These are phyloP conservation scores for Pyrenochaeta sp. DNA, from an alignment of 2,329 filamentous ascomycete species.

Conservation along the genomic window DNA sequence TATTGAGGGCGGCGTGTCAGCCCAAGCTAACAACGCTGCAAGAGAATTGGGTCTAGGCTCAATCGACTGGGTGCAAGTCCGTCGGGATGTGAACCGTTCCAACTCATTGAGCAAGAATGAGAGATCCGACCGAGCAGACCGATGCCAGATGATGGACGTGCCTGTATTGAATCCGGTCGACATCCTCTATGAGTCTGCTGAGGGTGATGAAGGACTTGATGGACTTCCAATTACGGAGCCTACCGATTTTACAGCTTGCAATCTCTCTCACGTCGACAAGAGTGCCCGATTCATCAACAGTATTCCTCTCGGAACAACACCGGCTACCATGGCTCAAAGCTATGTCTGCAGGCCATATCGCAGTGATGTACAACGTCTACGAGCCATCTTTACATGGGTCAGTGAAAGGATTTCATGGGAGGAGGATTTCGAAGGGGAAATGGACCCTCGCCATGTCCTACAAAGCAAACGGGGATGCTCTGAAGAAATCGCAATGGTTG, in stretches of 20 bases:
- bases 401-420: slow-evolving; percentile 96
- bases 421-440: slow-evolving; percentile 85
- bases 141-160: slow-evolving; percentile 94
- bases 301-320: slow-evolving; percentile 81
- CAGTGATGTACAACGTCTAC: slow-evolving; percentile 88
- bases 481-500: slow-evolving; percentile 87
- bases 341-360: slow-evolving; percentile 94
- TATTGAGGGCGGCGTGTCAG: slow-evolving; percentile 59
- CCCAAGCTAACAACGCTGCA: slow-evolving; percentile 52
- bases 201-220: slow-evolving; percentile 89
- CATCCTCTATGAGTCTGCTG: slow-evolving; percentile 80
- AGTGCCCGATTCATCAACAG: slow-evolving; percentile 89
- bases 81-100: slow-evolving; percentile 92
- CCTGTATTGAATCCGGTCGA: slow-evolving; percentile 89
- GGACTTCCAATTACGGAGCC: slow-evolving; percentile 83
- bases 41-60: slow-evolving; percentile 74
- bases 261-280: slow-evolving; percentile 90
- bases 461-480: slow-evolving; percentile 83
- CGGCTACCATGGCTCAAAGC: slow-evolving; percentile 82
- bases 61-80: slow-evolving; percentile 96
- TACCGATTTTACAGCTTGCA: slow-evolving; percentile 80
- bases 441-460: slow-evolving; percentile 84
- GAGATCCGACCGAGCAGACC: slow-evolving; percentile 80
- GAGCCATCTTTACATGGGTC: slow-evolving; percentile 97
- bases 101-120: slow-evolving; percentile 93